Base-by-base conservation (phyloP, 2,329 filamentous ascomycete genomes). In the Hymenoscyphus repandus region DNA sequence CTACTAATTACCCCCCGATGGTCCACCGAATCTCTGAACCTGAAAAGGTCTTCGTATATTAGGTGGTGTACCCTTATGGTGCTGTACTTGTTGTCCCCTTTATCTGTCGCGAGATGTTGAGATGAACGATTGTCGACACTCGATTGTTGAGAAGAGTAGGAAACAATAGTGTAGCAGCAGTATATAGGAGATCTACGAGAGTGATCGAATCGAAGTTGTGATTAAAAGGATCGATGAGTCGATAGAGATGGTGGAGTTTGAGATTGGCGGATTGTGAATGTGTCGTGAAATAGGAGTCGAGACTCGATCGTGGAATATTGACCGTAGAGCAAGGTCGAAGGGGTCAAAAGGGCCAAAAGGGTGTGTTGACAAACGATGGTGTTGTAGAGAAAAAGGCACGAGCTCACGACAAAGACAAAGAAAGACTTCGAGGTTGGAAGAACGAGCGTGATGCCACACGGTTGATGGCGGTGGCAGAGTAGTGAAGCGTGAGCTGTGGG, bases 281-380 rank as follows among this genome's bases (percentile, higher is more conserved):
- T 5, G 38, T 17, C 38, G 38, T 40, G 38, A 18, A 40, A 20
- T 27, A 27, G 22, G 22, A 27, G 22, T 27, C 22, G 22, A 27
- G 22, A 27, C 22, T 27, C 22, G 22, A 27, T 27, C 22, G 22
- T 27, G 22, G 22, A 27, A 27, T 27, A 7, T 27, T 27, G 22
- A 27, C 22, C 22, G 22, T 4, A 27, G 38, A 18, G 38, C 6
- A 37, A 37, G 34, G 38, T 18, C 38, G 10, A 12, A 17, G 30
- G 32, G 41, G 45, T 39, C 17, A 38, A 34, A 13, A 17, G 17
- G 10, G 31, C 30, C 17, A 38, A 34, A 13, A 17, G 17, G 10
- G 31, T 38, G 45, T 45, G 44, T 47, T 33, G 53, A 52, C 50
- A 50, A 50, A 55, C 44, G 46, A 45, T 45, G 32, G 47, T 45